phyloP scores from a whole-genome alignment of 495 filamentous ascomycete species.

The Xylona heveae region DNA sequence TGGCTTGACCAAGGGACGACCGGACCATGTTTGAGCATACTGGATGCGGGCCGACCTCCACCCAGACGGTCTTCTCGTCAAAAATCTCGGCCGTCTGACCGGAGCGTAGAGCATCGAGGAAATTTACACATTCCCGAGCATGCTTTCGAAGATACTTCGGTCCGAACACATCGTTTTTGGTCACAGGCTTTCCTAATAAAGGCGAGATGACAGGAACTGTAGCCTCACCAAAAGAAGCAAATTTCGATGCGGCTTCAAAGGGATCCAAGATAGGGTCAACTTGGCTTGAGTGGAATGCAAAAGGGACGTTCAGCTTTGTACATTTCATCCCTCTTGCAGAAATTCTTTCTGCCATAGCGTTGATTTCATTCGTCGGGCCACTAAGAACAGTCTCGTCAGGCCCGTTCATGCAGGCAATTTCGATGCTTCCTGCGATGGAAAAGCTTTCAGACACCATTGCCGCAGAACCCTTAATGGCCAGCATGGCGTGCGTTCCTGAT shows the following conservation, averaged over 20 bases:
- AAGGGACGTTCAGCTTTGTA: constrained; percentile 49
- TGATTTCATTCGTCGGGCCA: constrained; percentile 15
- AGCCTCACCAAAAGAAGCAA: constrained; percentile 36
- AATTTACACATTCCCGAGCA: constrained; percentile 11
- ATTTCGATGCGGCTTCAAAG: constrained; percentile 34
- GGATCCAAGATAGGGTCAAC: constrained; percentile 51
- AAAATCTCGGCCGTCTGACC: too few relatives aligned
- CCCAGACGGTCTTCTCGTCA: constrained; percentile 11
- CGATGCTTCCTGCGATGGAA: constrained; percentile 5
- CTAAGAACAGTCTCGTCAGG: constrained; percentile 24
- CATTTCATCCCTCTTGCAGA: constrained; percentile 35
- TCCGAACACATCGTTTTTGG: too few relatives aligned
- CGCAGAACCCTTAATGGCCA: constrained; percentile 21
- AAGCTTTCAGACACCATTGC: constrained; percentile 2
- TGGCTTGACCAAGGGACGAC: constrained; percentile 4
- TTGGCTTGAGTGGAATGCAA: constrained; percentile 65
- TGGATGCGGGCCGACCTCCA: constrained; percentile 24
- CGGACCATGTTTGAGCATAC: constrained; percentile 13
- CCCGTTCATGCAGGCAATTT: constrained; percentile 24
- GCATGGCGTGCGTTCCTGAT: constrained; percentile 15
- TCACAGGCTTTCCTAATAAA: constrained; percentile 36
- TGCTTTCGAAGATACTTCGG: constrained; percentile 11
- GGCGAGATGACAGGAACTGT: constrained; percentile 51
- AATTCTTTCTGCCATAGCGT: constrained; percentile 31
- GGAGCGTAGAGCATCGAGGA: constrained; percentile 10